Conservation (phyloP, 805 yeast genomes). For the Metschnikowia matae region DNA sequence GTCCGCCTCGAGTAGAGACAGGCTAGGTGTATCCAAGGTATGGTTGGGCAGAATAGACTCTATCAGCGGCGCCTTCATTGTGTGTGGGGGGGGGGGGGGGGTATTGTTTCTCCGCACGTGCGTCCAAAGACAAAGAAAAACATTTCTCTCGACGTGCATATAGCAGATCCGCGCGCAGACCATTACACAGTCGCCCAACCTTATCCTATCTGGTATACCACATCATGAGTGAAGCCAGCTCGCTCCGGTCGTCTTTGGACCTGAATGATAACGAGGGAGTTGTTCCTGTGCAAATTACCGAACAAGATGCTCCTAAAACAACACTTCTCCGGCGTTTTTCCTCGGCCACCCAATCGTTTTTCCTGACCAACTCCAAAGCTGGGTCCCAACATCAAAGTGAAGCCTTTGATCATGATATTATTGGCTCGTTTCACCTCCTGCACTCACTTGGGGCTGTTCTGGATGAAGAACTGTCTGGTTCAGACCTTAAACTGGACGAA, state of each 20-base stretch:
- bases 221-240: neutral
- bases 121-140: neutral
- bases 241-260: slow-evolving; percentile 7
- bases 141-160: neutral
- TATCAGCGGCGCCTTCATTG: neutral
- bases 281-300: slow-evolving; percentile 12
- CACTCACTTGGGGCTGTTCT: slow-evolving; percentile 1
- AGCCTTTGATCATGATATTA: slow-evolving; percentile 4
- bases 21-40: neutral
- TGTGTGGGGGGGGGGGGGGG: neutral
- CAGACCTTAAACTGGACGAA: neutral
- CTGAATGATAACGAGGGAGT: slow-evolving; percentile 6
- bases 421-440: slow-evolving; percentile 6
- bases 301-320: neutral
- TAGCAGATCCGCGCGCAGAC: neutral
- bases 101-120: neutral
- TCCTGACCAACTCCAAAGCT: neutral
- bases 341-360: slow-evolving; percentile 14
- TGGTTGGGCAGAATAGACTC: slow-evolving; percentile 5
- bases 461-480: neutral
- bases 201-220: neutral
- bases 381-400: slow-evolving; percentile 3
- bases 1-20: neutral
- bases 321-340: slow-evolving; percentile 17
- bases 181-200: neutral